These are phyloP conservation scores for Trichaptum fuscoviolaceum DNA, from an alignment of 768 basidiomycete species.

Conservation along the genomic window DNA sequence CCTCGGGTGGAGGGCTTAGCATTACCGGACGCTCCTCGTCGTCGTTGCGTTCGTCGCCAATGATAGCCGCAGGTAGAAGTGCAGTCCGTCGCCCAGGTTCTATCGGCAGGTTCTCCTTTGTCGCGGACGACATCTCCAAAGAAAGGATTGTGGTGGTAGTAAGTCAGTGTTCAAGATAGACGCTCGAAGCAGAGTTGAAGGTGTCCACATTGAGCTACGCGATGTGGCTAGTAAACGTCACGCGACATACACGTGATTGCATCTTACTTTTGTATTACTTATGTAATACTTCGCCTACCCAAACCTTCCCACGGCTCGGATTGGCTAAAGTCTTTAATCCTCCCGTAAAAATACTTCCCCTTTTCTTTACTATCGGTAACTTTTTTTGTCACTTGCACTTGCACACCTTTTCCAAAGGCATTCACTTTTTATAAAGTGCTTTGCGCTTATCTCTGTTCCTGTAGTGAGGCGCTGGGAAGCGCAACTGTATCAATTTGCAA, in stretches of 20 bases:
- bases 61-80: not conserved
- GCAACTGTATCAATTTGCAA: not conserved
- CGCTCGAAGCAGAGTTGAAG: not conserved
- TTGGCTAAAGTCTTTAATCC: too few relatives aligned
- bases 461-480: not conserved
- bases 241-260: not conserved
- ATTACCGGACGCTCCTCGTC: constrained; percentile 19
- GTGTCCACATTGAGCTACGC: not conserved
- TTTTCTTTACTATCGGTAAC: not conserved
- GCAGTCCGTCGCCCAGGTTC: not conserved
- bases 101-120: not conserved
- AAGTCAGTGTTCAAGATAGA: not conserved
- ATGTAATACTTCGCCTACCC: too few relatives aligned
- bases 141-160: not conserved
- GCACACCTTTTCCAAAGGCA: not conserved
- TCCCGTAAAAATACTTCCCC: not conserved
- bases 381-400: too few relatives aligned
- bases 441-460: not conserved
- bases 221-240: not conserved
- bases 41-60: not conserved
- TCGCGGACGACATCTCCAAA: not conserved
- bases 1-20: constrained; percentile 64
- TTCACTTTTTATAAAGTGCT: not conserved
- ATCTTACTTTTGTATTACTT: too few relatives aligned
- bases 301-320: too few relatives aligned